Percentiles rank a stretch among this genome's conserved stretches.
These are phyloP conservation scores for Lactarius sp. DNA, from an alignment of 768 basidiomycete species.

Conservation along the genomic window DNA sequence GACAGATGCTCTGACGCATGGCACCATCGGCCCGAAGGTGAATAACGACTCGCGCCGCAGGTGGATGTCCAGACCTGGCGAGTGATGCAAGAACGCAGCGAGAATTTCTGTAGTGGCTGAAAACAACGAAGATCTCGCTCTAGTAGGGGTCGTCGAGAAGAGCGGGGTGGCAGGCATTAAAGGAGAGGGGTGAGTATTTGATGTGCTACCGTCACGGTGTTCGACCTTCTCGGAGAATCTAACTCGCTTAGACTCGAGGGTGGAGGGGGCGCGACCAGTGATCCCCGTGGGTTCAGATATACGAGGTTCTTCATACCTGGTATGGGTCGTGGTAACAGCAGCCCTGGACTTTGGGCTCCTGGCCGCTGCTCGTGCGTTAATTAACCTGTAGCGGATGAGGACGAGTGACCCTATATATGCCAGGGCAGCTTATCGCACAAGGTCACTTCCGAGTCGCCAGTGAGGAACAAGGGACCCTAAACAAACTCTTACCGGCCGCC, in stretches of 20 bases:
- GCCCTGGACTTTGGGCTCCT: constrained; percentile 2
- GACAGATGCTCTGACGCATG: background rate
- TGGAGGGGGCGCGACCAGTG: background rate
- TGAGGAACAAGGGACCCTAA: background rate
- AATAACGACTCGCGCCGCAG: constrained; percentile 8
- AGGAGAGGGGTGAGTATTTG: background rate
- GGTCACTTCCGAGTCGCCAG: background rate
- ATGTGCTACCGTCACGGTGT: background rate
- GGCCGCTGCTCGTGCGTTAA: background rate
- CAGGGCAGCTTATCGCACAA: constrained; percentile 16
- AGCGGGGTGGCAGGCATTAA: background rate
- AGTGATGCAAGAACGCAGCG: constrained; percentile 2
- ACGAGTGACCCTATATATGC: constrained; percentile 19
- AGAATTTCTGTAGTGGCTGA: background rate
- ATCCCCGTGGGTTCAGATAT: background rate
- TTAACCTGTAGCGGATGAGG: constrained; percentile 20
- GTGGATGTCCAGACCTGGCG: background rate
- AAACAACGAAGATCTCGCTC: background rate
- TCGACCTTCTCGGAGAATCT: background rate
- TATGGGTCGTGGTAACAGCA: background rate
- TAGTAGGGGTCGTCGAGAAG: background rate
- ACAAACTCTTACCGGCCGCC: constrained; percentile 20
- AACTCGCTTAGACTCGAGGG: constrained; percentile 8
- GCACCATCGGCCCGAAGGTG: background rate
- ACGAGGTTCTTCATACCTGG: background rate